A percentile compares a stretch with the other conserved stretches of the same genome.
phyloP scores from a whole-genome alignment of 345 rosid species.

The Citrus medica region DNA sequence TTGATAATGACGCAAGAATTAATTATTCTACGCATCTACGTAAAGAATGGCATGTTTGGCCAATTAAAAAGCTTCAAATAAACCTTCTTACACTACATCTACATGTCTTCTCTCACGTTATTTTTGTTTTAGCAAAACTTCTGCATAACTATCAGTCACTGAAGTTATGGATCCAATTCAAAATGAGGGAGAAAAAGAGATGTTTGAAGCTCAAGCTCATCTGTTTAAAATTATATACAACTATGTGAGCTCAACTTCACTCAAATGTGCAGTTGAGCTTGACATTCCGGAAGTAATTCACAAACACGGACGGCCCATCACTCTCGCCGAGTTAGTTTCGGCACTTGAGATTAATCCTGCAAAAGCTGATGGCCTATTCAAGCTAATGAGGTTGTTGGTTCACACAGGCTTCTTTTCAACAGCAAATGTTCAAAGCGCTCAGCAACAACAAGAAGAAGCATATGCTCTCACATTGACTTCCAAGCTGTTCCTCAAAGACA shows the following conservation, averaged over 20 bases:
- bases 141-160: too few relatives aligned
- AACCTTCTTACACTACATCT: too few relatives aligned
- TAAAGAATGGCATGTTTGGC: too few relatives aligned
- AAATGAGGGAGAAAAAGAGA: not conserved
- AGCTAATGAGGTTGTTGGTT: not conserved
- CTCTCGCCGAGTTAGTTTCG: not conserved
- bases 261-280: not conserved
- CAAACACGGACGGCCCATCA: not conserved
- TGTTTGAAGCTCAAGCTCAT: not conserved
- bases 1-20: too few relatives aligned
- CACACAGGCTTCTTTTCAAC: not conserved
- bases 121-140: too few relatives aligned
- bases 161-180: too few relatives aligned
- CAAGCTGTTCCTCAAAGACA: not conserved
- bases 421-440: not conserved
- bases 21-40: too few relatives aligned
- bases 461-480: not conserved
- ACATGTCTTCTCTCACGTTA: too few relatives aligned
- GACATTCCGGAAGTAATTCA: not conserved
- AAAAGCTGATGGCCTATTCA: not conserved
- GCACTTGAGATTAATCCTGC: not conserved
- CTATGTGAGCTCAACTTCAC: not conserved
- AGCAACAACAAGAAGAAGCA: not conserved
- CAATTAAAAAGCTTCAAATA: too few relatives aligned
- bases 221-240: too few relatives aligned